Conservation (phyloP, 2,329 filamentous ascomycete genomes). For the Xylariaceae sp. region DNA sequence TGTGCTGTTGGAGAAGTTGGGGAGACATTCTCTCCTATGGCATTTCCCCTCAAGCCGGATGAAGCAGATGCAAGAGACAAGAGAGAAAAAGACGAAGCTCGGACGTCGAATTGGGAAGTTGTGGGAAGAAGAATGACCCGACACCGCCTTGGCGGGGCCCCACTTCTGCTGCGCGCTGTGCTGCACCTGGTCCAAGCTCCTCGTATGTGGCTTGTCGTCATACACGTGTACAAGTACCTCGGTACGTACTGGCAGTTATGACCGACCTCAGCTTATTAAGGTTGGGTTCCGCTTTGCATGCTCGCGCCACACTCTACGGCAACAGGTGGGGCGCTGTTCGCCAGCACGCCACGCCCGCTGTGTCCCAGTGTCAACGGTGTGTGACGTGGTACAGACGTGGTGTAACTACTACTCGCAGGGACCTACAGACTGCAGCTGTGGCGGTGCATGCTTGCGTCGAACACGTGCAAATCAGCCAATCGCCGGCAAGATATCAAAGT, state of each 20-base stretch:
- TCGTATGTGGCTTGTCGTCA: conserved; percentile 2
- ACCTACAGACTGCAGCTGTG: conserved; percentile 7
- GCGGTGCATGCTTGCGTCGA: conserved; percentile 4
- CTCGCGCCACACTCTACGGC: neutral
- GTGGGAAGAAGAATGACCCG: conserved; percentile 19
- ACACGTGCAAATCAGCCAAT: conserved; percentile 8
- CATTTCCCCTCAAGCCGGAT: conserved; percentile 9
- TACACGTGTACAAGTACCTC: neutral
- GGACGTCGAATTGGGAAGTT: conserved; percentile 9
- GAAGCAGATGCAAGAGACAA: conserved; percentile 5
- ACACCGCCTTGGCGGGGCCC: neutral
- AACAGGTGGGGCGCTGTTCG: neutral
- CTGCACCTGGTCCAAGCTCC: conserved; percentile 17
- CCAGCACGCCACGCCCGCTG: neutral
- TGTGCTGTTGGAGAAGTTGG: neutral
- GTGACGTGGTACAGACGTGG: neutral
- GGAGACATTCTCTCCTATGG: conserved; percentile 3
- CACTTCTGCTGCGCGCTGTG: neutral
- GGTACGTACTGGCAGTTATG: neutral
- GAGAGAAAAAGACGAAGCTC: conserved; percentile 10
- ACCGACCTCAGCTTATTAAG: no score
- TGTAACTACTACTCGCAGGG: neutral
- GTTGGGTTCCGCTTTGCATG: neutral
- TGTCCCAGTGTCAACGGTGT: neutral
- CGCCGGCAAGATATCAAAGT: neutral